These are phyloP conservation scores for Didymella exigua DNA, from an alignment of 2,329 filamentous ascomycete species.

Conservation along the genomic window DNA sequence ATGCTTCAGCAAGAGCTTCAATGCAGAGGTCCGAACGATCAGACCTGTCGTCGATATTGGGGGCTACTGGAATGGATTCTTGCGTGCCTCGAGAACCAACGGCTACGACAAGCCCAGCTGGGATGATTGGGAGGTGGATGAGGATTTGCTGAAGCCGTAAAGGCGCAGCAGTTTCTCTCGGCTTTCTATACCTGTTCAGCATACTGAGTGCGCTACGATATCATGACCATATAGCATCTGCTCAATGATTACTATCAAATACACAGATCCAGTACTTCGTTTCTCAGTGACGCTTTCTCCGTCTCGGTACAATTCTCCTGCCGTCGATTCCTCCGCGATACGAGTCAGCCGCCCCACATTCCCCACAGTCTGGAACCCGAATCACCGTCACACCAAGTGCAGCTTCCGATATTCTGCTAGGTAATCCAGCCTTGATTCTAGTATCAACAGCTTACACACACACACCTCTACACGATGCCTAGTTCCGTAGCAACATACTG, in stretches of 20 bases:
- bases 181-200: not conserved
- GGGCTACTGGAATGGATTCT: slow-evolving; percentile 56
- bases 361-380: slow-evolving; percentile 3
- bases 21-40: slow-evolving; percentile 56
- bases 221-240: not conserved
- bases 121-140: slow-evolving; percentile 53
- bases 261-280: no score
- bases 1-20: slow-evolving; percentile 53
- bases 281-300: no score
- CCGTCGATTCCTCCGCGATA: not conserved
- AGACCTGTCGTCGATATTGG: slow-evolving; percentile 54
- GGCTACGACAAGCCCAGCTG: slow-evolving; percentile 58
- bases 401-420: slow-evolving; percentile 10
- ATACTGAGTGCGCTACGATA: not conserved
- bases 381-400: slow-evolving; percentile 5
- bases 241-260: not conserved
- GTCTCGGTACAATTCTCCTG: not conserved
- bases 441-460: not conserved
- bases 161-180: not conserved
- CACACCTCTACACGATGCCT: not conserved
- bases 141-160: slow-evolving; percentile 43
- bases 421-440: not conserved
- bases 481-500: not conserved
- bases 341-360: slow-evolving; percentile 10
- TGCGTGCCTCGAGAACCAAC: slow-evolving; percentile 58